phyloP scores from a whole-genome alignment of 306 rosid genomes.

The Mimosa pudica region DNA sequence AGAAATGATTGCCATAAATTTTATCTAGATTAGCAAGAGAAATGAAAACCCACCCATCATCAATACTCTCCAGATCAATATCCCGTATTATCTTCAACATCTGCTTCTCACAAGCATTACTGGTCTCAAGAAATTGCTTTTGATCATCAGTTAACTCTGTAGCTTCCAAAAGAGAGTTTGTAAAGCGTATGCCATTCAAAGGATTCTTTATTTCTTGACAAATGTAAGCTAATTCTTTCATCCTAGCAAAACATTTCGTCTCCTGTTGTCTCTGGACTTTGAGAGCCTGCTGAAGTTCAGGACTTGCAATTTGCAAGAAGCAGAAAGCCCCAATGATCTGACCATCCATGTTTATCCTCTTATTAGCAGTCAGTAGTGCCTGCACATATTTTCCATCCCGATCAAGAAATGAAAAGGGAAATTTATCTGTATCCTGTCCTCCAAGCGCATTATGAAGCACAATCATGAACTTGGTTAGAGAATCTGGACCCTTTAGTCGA shows the following conservation, averaged over 20 bases:
- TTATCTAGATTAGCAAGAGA: background rate
- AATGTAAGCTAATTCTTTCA: slow-evolving; percentile 92
- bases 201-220: slow-evolving; percentile 96
- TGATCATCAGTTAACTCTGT: slow-evolving; percentile 91
- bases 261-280: slow-evolving; percentile 84
- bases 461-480: slow-evolving; percentile 90
- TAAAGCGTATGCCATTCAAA: slow-evolving; percentile 85
- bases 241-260: slow-evolving; percentile 68
- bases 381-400: slow-evolving; percentile 74
- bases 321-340: slow-evolving; percentile 92
- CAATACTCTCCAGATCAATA: slow-evolving; percentile 71
- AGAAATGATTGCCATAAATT: background rate
- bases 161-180: slow-evolving; percentile 89
- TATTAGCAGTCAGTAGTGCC: slow-evolving; percentile 88
- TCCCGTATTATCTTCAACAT: slow-evolving; percentile 79
- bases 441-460: slow-evolving; percentile 91
- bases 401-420: slow-evolving; percentile 78
- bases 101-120: slow-evolving; percentile 93
- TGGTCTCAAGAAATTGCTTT: slow-evolving; percentile 90
- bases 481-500: slow-evolving; percentile 84
- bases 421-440: slow-evolving; percentile 79
- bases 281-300: slow-evolving; percentile 84
- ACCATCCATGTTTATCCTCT: slow-evolving; percentile 80
- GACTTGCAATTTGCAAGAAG: slow-evolving; percentile 87
- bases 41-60: slow-evolving; percentile 75